Evolutionary conservation across 2,329 filamentous ascomycete species (phyloP).

Genomic region (Penicillium sp.): DNA sequence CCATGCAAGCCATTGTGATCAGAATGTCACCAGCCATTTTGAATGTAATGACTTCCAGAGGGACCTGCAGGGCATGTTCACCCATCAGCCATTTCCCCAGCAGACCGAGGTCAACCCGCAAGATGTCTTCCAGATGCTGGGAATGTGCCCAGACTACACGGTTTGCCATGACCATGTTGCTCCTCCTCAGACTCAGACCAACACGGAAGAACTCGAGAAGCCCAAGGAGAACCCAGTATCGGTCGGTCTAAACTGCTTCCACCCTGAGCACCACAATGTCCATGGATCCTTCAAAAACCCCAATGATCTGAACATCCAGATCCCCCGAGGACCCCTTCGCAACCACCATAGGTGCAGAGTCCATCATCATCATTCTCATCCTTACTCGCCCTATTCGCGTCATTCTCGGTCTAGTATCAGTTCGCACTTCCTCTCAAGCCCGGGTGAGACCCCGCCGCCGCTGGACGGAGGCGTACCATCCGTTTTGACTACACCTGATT

Average conservation of each 20-base stretch:
- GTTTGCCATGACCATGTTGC: constrained; percentile 32
- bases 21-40: constrained; percentile 32
- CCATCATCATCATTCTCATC: constrained; percentile 40
- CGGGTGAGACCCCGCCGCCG: constrained; percentile 42
- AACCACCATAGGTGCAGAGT: constrained; percentile 39
- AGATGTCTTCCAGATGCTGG: constrained; percentile 43
- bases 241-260: constrained; percentile 34
- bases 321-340: constrained; percentile 35
- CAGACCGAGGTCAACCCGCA: constrained; percentile 38
- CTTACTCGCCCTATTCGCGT: constrained; percentile 40
- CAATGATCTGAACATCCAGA: constrained; percentile 26
- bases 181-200: constrained; percentile 23
- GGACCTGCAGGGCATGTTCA: constrained; percentile 30
- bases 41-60: constrained; percentile 36
- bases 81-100: constrained; percentile 26
- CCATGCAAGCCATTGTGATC: constrained; percentile 27
- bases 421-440: constrained; percentile 41
- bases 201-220: constrained; percentile 23
- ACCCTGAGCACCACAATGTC: constrained; percentile 36
- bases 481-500: constrained; percentile 42
- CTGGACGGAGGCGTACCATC: constrained; percentile 41
- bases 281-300: constrained; percentile 34
- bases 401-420: constrained; percentile 43
- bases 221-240: constrained; percentile 25
- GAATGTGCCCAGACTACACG: constrained; percentile 37